Percentiles rank a stretch among this genome's conserved stretches.
Evolutionary conservation across 2,329 filamentous ascomycete species (phyloP).

Genomic region (Apiospora saccharicola): DNA sequence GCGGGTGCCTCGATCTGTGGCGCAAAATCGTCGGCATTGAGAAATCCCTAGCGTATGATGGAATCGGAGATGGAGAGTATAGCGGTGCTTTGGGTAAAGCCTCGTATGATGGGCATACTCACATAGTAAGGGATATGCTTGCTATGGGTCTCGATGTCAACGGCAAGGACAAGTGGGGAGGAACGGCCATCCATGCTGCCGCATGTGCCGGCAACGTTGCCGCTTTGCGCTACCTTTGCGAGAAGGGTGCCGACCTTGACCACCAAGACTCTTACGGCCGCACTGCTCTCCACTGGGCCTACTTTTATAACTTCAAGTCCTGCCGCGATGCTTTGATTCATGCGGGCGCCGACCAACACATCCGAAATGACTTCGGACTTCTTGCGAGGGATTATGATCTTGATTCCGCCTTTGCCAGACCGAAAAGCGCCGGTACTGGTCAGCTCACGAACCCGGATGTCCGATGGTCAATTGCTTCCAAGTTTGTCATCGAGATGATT

Average conservation of each 20-base stretch:
- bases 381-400: not conserved
- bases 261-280: not conserved
- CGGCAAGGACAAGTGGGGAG: not conserved
- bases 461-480: not conserved
- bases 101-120: not conserved
- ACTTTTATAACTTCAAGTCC: fast-evolving
- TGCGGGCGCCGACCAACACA: not conserved
- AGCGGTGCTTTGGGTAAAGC: not conserved
- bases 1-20: not conserved
- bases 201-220: not conserved
- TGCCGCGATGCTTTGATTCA: not conserved
- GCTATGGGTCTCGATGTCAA: not conserved
- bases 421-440: too few relatives aligned
- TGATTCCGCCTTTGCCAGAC: not conserved
- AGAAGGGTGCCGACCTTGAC: not conserved
- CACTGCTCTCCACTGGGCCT: not conserved
- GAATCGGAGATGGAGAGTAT: too few relatives aligned
- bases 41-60: not conserved
- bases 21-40: not conserved
- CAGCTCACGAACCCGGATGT: not conserved
- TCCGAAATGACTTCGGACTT: not conserved
- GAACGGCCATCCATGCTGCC: not conserved
- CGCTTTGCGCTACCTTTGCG: not conserved
- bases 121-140: not conserved
- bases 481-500: not conserved